Percentiles rank a stretch among this genome's conserved stretches.
These are phyloP conservation scores for Taxillus chinensis DNA, from an alignment of 164 flowering plant genomes.

Conservation along the genomic window DNA sequence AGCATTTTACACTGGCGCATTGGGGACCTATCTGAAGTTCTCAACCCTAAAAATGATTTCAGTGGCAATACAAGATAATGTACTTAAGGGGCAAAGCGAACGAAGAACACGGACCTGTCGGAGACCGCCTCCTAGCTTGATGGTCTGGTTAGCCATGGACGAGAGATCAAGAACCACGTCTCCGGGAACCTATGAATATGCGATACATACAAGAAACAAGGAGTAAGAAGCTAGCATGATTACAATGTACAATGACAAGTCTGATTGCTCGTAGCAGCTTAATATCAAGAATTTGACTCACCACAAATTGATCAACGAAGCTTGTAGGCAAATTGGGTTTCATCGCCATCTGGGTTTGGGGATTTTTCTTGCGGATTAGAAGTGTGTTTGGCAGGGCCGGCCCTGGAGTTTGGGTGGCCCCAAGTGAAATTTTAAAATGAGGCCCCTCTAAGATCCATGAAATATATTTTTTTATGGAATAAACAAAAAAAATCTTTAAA, in stretches of 20 bases:
- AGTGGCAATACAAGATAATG: background rate
- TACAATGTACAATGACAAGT: background rate
- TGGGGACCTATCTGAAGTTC: no score
- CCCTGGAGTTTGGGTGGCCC: no score
- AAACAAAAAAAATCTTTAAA: no score
- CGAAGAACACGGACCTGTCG: conserved; percentile 48
- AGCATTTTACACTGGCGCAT: no score
- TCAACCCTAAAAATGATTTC: background rate
- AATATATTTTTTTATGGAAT: no score
- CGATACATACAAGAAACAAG: background rate
- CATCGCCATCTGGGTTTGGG: conserved; percentile 11
- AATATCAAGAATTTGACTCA: conserved; percentile 9
- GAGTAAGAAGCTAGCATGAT: background rate
- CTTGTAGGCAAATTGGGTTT: conserved; percentile 18
- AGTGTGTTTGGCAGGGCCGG: no score
- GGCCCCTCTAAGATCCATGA: no score
- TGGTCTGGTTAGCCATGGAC: conserved; percentile 55
- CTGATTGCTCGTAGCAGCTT: no score
- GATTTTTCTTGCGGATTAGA: no score
- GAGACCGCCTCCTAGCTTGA: conserved; percentile 88
- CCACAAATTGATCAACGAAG: conserved; percentile 45
- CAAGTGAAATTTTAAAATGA: no score
- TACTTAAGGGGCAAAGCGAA: background rate
- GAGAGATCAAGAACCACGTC: conserved; percentile 85
- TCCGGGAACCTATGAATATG: conserved; percentile 61